Conservation (phyloP, 805 yeast genomes). For the Candida succiphila region DNA sequence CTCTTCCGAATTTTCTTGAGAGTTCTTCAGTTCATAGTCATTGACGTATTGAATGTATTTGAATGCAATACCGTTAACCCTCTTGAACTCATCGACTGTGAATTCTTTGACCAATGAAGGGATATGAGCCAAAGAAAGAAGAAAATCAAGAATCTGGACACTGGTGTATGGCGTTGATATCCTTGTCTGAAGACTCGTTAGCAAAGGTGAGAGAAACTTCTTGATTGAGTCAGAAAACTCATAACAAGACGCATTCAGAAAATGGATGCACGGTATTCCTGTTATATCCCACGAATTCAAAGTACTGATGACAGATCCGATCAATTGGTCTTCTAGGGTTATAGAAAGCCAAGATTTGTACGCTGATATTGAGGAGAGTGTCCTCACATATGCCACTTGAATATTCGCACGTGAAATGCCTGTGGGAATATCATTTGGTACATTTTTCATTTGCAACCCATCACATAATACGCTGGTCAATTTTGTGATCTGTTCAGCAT, state of each 20-base stretch:
- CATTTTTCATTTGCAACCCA: slow-evolving; percentile 43
- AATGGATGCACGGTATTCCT: slow-evolving; percentile 69
- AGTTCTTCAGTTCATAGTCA: slow-evolving; percentile 22
- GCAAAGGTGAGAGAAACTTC: slow-evolving; percentile 54
- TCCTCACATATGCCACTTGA: slow-evolving; percentile 55
- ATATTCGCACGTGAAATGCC: slow-evolving; percentile 47
- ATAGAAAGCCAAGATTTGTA: slow-evolving; percentile 45
- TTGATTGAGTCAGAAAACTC: slow-evolving; percentile 70
- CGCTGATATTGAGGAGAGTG: slow-evolving; percentile 52
- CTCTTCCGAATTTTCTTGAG: slow-evolving; percentile 16
- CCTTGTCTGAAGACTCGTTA: slow-evolving; percentile 66
- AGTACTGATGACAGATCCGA: slow-evolving; percentile 49
- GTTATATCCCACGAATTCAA: slow-evolving; percentile 71
- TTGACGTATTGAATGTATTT: slow-evolving; percentile 65
- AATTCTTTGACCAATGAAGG: slow-evolving; percentile 63
- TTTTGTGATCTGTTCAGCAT: slow-evolving; percentile 31
- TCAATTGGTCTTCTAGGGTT: slow-evolving; percentile 52
- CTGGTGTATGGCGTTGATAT: slow-evolving; percentile 61
- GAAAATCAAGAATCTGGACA: slow-evolving; percentile 67
- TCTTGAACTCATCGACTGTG: slow-evolving; percentile 64
- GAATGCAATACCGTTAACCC: slow-evolving; percentile 79
- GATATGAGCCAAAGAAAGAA: slow-evolving; percentile 53
- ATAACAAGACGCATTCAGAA: slow-evolving; percentile 68
- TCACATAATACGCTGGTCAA: slow-evolving; percentile 37
- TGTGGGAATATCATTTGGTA: slow-evolving; percentile 29